Evolutionary conservation across 2,329 filamentous ascomycete genomes (phyloP).

Genomic region (Sporothrix sp.): DNA sequence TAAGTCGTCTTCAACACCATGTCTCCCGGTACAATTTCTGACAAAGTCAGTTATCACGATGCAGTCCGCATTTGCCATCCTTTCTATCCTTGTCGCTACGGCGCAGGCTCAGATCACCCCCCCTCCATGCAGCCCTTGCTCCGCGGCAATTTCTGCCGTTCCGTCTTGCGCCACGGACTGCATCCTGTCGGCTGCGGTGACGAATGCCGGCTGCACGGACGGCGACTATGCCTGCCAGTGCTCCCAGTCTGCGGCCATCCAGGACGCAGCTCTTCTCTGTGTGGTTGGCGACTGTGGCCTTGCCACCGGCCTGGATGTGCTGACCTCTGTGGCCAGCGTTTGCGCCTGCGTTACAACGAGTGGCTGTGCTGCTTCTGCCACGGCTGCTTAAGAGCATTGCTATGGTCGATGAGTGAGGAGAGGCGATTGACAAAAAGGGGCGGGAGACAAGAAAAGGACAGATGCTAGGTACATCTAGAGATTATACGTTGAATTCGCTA

Average conservation of each 20-base stretch:
- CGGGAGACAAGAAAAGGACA: no score
- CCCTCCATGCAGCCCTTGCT: not conserved
- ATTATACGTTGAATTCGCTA: not conserved
- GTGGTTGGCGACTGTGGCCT: conserved; percentile 10
- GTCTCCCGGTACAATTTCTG: no score
- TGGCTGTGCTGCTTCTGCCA: not conserved
- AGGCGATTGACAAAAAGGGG: no score
- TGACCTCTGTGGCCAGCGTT: not conserved
- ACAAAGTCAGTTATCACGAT: not conserved
- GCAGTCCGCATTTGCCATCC: not conserved
- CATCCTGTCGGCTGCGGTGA: not conserved
- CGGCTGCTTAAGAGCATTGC: not conserved
- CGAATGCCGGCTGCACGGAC: not conserved
- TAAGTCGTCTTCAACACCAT: no score
- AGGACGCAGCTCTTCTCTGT: conserved; percentile 9
- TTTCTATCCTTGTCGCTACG: not conserved
- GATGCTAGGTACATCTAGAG: not conserved
- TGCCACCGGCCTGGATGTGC: not conserved
- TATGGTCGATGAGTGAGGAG: no score
- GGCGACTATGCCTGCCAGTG: conserved; percentile 9
- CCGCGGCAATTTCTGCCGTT: not conserved
- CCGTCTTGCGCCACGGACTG: not conserved
- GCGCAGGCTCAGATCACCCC: conserved; percentile 1
- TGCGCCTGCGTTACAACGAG: not conserved
- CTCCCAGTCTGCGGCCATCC: conserved; percentile 4